Conservation (phyloP, 345 rosid species). For the Lepidium didymum region DNA sequence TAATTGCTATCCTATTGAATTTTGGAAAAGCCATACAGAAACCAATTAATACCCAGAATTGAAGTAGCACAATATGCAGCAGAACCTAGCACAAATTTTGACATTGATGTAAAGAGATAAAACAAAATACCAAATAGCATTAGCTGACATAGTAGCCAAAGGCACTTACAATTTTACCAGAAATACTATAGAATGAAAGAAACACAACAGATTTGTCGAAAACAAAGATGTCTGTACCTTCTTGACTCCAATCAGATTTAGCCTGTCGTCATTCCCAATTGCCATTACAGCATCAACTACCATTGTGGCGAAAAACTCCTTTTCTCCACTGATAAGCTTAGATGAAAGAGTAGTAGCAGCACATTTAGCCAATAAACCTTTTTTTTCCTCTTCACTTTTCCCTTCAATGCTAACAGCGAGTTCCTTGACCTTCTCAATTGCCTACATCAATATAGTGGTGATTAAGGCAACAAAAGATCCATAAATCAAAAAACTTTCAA, state of each 20-base stretch:
- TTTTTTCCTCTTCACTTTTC: slow-evolving; percentile 87
- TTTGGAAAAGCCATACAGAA: background rate
- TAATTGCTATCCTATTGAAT: background rate
- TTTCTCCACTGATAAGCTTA: slow-evolving; percentile 96
- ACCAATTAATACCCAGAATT: background rate
- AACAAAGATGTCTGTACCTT: slow-evolving; percentile 41
- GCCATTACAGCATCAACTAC: slow-evolving; percentile 95
- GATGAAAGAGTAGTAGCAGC: slow-evolving; percentile 96
- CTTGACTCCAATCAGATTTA: slow-evolving; percentile 89
- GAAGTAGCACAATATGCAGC: background rate
- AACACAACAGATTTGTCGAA: background rate
- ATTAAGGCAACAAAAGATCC: background rate
- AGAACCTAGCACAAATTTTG: background rate
- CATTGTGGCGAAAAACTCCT: slow-evolving; percentile 88
- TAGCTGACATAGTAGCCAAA: background rate
- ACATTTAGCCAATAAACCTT: slow-evolving; percentile 73
- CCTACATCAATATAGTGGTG: slow-evolving; percentile 31
- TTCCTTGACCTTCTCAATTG: slow-evolving; percentile 75
- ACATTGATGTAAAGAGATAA: background rate
- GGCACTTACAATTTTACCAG: background rate
- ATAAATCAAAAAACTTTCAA: background rate
- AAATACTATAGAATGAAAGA: background rate
- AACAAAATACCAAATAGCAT: background rate
- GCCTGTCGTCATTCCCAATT: slow-evolving; percentile 72
- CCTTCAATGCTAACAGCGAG: slow-evolving; percentile 90